Conservation (phyloP, 805 yeast species). For the Nakazawaea peltata region DNA sequence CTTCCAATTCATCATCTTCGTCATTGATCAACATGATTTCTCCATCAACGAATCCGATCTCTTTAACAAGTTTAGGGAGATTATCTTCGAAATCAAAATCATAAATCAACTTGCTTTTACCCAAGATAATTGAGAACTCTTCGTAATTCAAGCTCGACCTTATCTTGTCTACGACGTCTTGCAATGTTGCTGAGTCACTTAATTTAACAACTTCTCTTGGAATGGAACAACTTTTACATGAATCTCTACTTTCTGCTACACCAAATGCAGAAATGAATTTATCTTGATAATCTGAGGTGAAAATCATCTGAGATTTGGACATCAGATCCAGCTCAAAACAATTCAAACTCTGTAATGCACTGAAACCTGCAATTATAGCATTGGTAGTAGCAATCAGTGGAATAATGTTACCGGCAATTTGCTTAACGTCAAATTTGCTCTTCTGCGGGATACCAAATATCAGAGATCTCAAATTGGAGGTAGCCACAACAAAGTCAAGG, state of each 20-base stretch:
- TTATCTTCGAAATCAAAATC: constrained; percentile 90
- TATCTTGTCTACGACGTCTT: constrained; percentile 44
- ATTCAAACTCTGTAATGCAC: constrained; percentile 63
- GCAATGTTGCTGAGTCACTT: constrained; percentile 29
- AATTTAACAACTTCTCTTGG: constrained; percentile 42
- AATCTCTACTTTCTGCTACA: constrained; percentile 53
- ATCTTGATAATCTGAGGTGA: constrained; percentile 45
- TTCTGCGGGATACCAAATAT: constrained; percentile 65
- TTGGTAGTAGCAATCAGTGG: constrained; percentile 99
- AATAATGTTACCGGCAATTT: constrained; percentile 94
- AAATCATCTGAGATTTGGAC: constrained; percentile 34
- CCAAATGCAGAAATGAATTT: constrained; percentile 60
- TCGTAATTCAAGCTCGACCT: constrained; percentile 43
- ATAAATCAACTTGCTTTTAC: constrained; percentile 55
- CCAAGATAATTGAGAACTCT: constrained; percentile 53
- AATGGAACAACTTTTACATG: constrained; percentile 63
- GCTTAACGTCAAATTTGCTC: constrained; percentile 82
- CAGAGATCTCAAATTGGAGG: constrained; percentile 69
- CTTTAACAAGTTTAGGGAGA: constrained; percentile 33
- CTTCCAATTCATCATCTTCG: constrained; percentile 61
- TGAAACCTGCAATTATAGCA: constrained; percentile 89
- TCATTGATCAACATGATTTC: constrained; percentile 65
- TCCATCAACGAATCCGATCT: constrained; percentile 52
- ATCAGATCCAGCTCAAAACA: constrained; percentile 29
- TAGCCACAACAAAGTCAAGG: constrained; percentile 75